Evolutionary conservation across 2,329 filamentous ascomycete species (phyloP), one percentile per base, ranked within the genome.

Genomic region (Coniochaeta pulveracea): DNA sequence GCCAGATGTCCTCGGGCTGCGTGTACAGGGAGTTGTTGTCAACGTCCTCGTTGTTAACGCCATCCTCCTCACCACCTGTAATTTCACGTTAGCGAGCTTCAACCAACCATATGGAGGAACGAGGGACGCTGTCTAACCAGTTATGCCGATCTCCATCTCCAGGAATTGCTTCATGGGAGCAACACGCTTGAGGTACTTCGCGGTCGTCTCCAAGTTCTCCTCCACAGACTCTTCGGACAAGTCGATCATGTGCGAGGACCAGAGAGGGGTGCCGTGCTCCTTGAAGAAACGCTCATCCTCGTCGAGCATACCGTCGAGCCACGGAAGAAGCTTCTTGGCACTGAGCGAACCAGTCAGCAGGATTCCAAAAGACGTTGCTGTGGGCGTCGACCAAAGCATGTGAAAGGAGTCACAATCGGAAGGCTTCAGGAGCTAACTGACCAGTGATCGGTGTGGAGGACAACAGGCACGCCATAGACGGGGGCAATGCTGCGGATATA

Each of bases 211-310:
- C 52, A 98, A 81, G 76, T 98, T 96, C 65, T 73, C 85, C 40
- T 91, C 75, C 45, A 94, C 82, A 25, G 75, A 56, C 71, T 96
- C 89, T 69, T 95, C 91, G 17, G 83, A 91, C 51, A 95, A 67
- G 63, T 98, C 91, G 55, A 96, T 94, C 91, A 98, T 98, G 79
- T 98, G 91, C 49, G 76, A 85, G 57, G 79, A 86, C 77, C 93
- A 96, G 42, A 96, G 80, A 45, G 91, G 89, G 63, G 88, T 82
- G 64, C 83, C 83, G 58, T 89, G 76, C 57, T 76, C 60, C 80
- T 95, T 93, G 81, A 93, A 95, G 72, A 88, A 89, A 40, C 68
- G 72, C 76, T 96, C 91, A 54, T 96, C 91, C 49, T 80, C 89
- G 43, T 91, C 86, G 49, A 96, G 64, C 79, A 95, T 88, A 58